Conservation (phyloP, 1,284 basidiomycete genomes). For the Cryptococcus sp. region DNA sequence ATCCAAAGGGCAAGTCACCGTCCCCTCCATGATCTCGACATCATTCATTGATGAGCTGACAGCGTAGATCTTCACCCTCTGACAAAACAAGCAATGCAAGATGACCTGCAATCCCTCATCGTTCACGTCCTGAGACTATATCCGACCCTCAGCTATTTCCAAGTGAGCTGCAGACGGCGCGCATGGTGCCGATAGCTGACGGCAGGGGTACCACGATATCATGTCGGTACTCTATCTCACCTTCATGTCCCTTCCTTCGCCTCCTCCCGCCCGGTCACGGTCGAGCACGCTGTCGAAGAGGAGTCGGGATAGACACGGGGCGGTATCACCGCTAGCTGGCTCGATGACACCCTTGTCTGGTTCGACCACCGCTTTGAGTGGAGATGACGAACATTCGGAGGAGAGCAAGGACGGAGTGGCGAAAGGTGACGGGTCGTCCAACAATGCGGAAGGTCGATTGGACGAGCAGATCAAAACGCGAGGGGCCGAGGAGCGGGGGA, state of each 20-base stretch:
- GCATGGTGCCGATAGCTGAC: not conserved
- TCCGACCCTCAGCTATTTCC: constrained; percentile 74
- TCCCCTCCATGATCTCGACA: not conserved
- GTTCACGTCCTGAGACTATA: constrained; percentile 67
- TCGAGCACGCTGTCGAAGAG: constrained; percentile 5
- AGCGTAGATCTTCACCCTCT: constrained; percentile 20
- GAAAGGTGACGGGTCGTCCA: too few species aligned
- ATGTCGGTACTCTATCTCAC: constrained; percentile 80
- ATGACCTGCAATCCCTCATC: constrained; percentile 67
- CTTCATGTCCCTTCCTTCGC: constrained; percentile 43
- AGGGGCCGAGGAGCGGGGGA: too few species aligned
- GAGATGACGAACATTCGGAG: too few species aligned
- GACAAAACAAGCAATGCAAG: constrained; percentile 55
- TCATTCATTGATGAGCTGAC: too few species aligned
- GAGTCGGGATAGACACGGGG: not conserved
- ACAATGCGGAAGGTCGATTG: too few species aligned
- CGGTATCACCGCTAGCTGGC: not conserved
- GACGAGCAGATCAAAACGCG: too few species aligned
- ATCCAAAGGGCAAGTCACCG: constrained; percentile 70
- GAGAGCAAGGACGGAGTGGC: too few species aligned
- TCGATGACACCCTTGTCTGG: too few species aligned
- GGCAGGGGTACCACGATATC: constrained; percentile 86
- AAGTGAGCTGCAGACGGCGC: constrained; percentile 50
- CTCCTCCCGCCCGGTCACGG: constrained; percentile 4
- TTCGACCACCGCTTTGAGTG: too few species aligned